Conservation (phyloP, 768 basidiomycete species). For the Butyriboletus loyo region DNA sequence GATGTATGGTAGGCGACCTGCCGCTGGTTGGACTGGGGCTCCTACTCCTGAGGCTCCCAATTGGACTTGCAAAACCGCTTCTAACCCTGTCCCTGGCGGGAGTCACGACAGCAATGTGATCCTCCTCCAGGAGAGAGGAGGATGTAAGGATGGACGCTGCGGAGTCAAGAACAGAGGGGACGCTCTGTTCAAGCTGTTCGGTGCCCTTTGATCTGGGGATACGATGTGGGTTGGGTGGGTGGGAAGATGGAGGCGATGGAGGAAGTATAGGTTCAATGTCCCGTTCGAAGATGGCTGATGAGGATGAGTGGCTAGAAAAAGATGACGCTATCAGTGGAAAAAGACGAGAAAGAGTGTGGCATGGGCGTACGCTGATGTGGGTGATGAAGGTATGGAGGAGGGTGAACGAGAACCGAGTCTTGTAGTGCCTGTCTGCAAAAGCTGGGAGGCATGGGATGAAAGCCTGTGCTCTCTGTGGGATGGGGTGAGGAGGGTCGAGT, state of each 20-base stretch:
- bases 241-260: conserved; percentile 38
- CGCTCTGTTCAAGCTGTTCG: conserved; percentile 72
- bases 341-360: conserved; percentile 7
- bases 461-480: conserved; percentile 38
- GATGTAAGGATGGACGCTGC: conserved; percentile 71
- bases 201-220: conserved; percentile 69
- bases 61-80: conserved; percentile 66
- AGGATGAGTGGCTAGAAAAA: conserved; percentile 56
- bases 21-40: conserved; percentile 59
- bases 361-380: conserved; percentile 66
- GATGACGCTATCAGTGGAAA: conserved; percentile 5
- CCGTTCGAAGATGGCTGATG: conserved; percentile 88
- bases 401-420: conserved; percentile 64
- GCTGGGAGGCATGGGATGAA: conserved; percentile 47
- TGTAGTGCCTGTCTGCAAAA: conserved; percentile 39
- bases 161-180: conserved; percentile 82
- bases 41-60: conserved; percentile 58
- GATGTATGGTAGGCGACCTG: conserved; percentile 34
- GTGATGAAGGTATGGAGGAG: conserved; percentile 74
- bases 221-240: conserved; percentile 61
- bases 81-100: conserved; percentile 42
- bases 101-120: conserved; percentile 61
- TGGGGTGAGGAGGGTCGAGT: conserved; percentile 40
- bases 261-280: conserved; percentile 69
- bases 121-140: conserved; percentile 43